phyloP scores from a whole-genome alignment of 495 filamentous ascomycete genomes.

The Amniculicola lignicola region DNA sequence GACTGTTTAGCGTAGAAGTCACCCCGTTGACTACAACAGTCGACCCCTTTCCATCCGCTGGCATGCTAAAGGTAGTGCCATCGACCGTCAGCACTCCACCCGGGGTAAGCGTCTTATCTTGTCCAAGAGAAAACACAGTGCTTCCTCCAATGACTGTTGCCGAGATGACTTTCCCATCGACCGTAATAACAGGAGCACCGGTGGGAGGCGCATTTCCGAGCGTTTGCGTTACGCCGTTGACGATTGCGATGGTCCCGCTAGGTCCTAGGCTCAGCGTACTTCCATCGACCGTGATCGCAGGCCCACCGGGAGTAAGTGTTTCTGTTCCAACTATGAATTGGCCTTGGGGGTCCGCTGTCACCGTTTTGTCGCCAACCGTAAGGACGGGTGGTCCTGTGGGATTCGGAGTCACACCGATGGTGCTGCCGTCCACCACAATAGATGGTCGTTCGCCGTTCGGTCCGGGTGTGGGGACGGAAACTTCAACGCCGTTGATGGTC shows the following conservation, averaged over 20 bases:
- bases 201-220: conserved; percentile 16
- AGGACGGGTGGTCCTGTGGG: conserved; percentile 21
- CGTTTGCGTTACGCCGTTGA: conserved; percentile 29
- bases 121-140: not conserved
- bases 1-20: not conserved
- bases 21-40: conserved; percentile 8
- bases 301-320: conserved; percentile 22
- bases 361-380: conserved; percentile 17
- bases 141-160: conserved; percentile 29
- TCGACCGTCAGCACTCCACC: conserved; percentile 29
- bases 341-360: conserved; percentile 30
- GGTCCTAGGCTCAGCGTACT: conserved; percentile 27
- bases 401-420: conserved; percentile 24
- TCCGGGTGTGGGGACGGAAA: conserved; percentile 10
- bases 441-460: conserved; percentile 15
- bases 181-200: conserved; percentile 31
- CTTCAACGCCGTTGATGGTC: conserved; percentile 16
- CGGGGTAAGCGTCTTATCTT: conserved; percentile 8
- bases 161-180: conserved; percentile 31
- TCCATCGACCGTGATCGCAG: conserved; percentile 18
- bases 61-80: conserved; percentile 13
- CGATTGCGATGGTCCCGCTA: conserved; percentile 29
- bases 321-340: conserved; percentile 28
- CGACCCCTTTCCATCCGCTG: not conserved
- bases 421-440: conserved; percentile 25